Evolutionary conservation across 2,329 filamentous ascomycete genomes (phyloP).

Genomic region (Scedosporium minutisporum): DNA sequence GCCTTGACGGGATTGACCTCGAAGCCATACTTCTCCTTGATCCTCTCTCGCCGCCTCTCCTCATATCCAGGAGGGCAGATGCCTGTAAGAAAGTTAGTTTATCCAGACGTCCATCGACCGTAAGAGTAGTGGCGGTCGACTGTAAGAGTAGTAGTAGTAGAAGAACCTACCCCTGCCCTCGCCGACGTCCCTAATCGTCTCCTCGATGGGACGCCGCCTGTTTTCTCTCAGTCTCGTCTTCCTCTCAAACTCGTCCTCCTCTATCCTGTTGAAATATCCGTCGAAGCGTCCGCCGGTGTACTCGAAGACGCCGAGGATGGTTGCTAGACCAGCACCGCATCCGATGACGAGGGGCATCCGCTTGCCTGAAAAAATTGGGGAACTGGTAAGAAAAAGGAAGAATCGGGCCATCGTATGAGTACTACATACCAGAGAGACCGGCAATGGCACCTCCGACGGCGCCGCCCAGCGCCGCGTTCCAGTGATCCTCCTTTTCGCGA

Average conservation of each 20-base stretch:
- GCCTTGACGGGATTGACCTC: slow-evolving; percentile 62
- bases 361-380: slow-evolving; percentile 18
- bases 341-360: slow-evolving; percentile 63
- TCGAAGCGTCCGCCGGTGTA: slow-evolving; percentile 55
- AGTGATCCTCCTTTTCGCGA: slow-evolving; percentile 71
- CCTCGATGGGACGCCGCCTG: slow-evolving; percentile 63
- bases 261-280: slow-evolving; percentile 34
- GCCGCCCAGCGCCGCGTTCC: slow-evolving; percentile 65
- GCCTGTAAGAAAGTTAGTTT: slow-evolving; percentile 37
- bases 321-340: slow-evolving; percentile 48
- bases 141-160: slow-evolving; percentile 8
- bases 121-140: neutral
- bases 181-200: slow-evolving; percentile 72
- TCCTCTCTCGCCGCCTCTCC: slow-evolving; percentile 68
- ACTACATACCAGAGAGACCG: slow-evolving; percentile 30
- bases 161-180: slow-evolving; percentile 68
- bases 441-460: slow-evolving; percentile 65
- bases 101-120: neutral
- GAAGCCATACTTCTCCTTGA: slow-evolving; percentile 81
- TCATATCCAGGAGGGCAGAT: slow-evolving; percentile 75
- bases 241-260: slow-evolving; percentile 62
- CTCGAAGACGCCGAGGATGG: slow-evolving; percentile 53
- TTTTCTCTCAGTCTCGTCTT: slow-evolving; percentile 67
- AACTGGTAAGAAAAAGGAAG: neutral
- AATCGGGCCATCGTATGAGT: too few relatives aligned